A percentile compares a stretch with the other conserved stretches of the same genome.
Evolutionary conservation across 805 yeast species (phyloP).

Genomic region (Zygosaccharomyces bisporus): DNA sequence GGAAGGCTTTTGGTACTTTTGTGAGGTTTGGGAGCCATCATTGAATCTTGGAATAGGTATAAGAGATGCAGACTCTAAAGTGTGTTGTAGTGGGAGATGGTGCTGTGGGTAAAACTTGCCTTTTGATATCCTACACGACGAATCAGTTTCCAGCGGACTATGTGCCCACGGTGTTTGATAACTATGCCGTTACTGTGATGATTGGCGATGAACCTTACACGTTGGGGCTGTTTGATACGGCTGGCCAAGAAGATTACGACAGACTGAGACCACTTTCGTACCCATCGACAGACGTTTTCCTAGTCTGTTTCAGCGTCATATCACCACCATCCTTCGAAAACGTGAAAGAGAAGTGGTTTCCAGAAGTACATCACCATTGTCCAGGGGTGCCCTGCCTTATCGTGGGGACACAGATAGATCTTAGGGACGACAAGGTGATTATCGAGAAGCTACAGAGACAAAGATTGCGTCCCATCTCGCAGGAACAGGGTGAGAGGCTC

Average conservation of each 20-base stretch:
- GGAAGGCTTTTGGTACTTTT: background rate
- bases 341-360: conserved; percentile 98
- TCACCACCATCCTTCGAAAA: conserved; percentile 97
- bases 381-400: conserved; percentile 97
- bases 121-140: conserved; percentile 92
- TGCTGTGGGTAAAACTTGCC: conserved; percentile 98
- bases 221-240: conserved; percentile 95
- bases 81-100: conserved; percentile 99
- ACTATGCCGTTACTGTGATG: conserved; percentile 90
- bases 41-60: background rate
- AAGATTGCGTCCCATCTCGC: conserved; percentile 77
- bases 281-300: conserved; percentile 95
- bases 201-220: conserved; percentile 98
- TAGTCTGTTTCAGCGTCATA: conserved; percentile 93
- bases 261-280: conserved; percentile 93
- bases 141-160: conserved; percentile 97
- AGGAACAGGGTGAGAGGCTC: conserved; percentile 85
- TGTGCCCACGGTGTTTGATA: conserved; percentile 97
- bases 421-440: conserved; percentile 89
- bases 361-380: conserved; percentile 96
- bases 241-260: conserved; percentile 99
- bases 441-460: conserved; percentile 87
- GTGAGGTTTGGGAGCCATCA: conserved; percentile 1
- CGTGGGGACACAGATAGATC: conserved; percentile 95
- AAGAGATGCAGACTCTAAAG: conserved; percentile 55